These are phyloP conservation scores for grape (Vitis vinifera) DNA, from an alignment of 164 flowering plant genomes.

Conservation along the genomic window DNA sequence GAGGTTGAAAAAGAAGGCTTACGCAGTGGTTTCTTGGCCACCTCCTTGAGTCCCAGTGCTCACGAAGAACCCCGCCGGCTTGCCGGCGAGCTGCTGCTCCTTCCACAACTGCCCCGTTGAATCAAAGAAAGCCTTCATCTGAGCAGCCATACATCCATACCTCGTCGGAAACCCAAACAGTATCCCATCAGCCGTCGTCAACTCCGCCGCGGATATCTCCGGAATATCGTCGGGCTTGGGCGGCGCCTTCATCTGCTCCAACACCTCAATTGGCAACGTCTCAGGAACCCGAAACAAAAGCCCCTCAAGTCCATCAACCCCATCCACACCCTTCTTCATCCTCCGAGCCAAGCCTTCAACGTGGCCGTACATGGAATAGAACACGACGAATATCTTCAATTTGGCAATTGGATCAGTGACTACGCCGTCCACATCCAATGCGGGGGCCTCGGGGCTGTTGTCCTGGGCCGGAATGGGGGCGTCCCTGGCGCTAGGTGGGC, in stretches of 20 bases:
- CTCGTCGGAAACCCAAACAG: conserved; percentile 56
- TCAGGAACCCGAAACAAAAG: conserved; percentile 37
- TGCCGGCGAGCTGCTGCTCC: conserved; percentile 51
- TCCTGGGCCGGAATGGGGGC: background rate
- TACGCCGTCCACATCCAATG: background rate
- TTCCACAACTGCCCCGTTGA: conserved; percentile 52
- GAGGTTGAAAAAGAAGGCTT: conserved; percentile 10
- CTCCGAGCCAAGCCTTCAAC: conserved; percentile 43
- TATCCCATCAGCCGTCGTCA: conserved; percentile 41
- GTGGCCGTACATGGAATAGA: conserved; percentile 62
- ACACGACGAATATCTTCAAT: conserved; percentile 41
- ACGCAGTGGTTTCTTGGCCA: conserved; percentile 60
- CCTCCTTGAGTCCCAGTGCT: conserved; percentile 60
- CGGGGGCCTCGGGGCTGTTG: background rate
- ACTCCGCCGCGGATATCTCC: conserved; percentile 40
- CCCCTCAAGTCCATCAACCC: conserved; percentile 43
- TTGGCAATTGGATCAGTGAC: conserved; percentile 1
- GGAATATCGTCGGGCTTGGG: conserved; percentile 31
- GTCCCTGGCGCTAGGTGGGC: background rate
- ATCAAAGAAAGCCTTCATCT: conserved; percentile 57
- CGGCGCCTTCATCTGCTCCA: conserved; percentile 48
- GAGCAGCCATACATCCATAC: conserved; percentile 56
- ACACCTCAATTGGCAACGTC: conserved; percentile 35
- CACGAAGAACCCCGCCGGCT: conserved; percentile 55
- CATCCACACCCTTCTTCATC: conserved; percentile 51